Evolutionary conservation across 441 rosid genomes (phyloP).

Genomic region (Erysimum cheiri): DNA sequence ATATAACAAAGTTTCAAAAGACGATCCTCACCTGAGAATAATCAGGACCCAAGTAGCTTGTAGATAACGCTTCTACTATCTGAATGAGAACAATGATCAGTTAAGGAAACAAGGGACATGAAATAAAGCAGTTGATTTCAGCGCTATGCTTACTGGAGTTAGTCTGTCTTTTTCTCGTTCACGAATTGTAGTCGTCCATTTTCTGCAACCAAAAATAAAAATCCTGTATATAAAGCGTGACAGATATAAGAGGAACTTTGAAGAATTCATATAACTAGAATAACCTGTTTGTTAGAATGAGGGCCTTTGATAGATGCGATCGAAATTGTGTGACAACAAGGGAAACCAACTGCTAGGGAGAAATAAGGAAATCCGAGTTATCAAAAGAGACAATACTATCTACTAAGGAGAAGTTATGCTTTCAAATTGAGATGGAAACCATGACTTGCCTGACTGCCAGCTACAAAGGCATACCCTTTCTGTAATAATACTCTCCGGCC

Average conservation of each 20-base stretch:
- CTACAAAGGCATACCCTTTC: slow-evolving; percentile 85
- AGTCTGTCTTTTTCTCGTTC: slow-evolving; percentile 87
- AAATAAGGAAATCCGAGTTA: slow-evolving; percentile 11
- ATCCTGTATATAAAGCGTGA: background rate
- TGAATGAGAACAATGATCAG: slow-evolving; percentile 40
- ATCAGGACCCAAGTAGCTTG: slow-evolving; percentile 92
- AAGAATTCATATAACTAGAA: slow-evolving; percentile 14
- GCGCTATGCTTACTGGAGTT: slow-evolving; percentile 65
- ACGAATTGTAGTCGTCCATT: slow-evolving; percentile 79
- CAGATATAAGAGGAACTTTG: background rate
- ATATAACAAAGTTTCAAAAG: slow-evolving; percentile 22
- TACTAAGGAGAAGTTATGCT: slow-evolving; percentile 4
- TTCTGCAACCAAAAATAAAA: slow-evolving; percentile 55
- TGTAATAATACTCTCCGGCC: slow-evolving; percentile 71
- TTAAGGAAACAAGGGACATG: background rate
- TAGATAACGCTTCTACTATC: slow-evolving; percentile 83
- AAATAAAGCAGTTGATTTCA: slow-evolving; percentile 17
- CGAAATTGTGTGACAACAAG: slow-evolving; percentile 82
- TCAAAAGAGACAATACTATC: background rate
- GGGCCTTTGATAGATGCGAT: slow-evolving; percentile 79
- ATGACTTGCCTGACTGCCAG: slow-evolving; percentile 62
- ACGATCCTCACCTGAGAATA: slow-evolving; percentile 72
- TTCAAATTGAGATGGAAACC: slow-evolving; percentile 1
- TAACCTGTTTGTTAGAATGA: slow-evolving; percentile 85
- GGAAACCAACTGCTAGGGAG: slow-evolving; percentile 60